Evolutionary conservation across 225 moss, liverwort and hornwort species (phyloP).

Genomic region (Pseudisothecium myosuroides): DNA sequence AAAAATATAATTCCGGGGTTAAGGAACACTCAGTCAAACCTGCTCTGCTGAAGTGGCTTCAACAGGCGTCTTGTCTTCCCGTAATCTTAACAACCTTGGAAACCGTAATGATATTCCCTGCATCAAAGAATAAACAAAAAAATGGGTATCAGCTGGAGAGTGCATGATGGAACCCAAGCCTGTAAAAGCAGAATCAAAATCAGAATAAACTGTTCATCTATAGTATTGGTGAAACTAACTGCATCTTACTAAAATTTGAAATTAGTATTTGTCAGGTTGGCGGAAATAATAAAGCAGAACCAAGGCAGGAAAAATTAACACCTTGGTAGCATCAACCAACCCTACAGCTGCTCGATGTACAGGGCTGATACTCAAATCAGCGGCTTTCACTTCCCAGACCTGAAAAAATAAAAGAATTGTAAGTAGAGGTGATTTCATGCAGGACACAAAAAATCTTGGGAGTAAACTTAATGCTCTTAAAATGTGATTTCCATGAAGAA

Average conservation of each 20-base stretch:
- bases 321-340: constrained; percentile 81
- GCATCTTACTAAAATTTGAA: neutral
- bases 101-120: constrained; percentile 92
- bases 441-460: neutral
- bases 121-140: neutral
- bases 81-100: constrained; percentile 71
- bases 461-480: neutral
- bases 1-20: too few species aligned
- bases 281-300: neutral
- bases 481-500: neutral
- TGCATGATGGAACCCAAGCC: neutral
- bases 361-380: constrained; percentile 97
- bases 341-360: constrained; percentile 90
- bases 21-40: constrained; percentile 10
- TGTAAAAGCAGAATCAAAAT: neutral
- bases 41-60: constrained; percentile 86
- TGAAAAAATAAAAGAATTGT: constrained; percentile 3
- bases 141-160: neutral
- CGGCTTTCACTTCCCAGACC: constrained; percentile 99
- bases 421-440: neutral
- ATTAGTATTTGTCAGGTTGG: neutral
- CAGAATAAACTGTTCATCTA: neutral
- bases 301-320: neutral
- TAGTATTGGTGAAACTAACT: neutral
- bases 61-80: constrained; percentile 86